These are phyloP conservation scores for Venturia aucupariae DNA, from an alignment of 2,329 filamentous ascomycete genomes.

Conservation along the genomic window DNA sequence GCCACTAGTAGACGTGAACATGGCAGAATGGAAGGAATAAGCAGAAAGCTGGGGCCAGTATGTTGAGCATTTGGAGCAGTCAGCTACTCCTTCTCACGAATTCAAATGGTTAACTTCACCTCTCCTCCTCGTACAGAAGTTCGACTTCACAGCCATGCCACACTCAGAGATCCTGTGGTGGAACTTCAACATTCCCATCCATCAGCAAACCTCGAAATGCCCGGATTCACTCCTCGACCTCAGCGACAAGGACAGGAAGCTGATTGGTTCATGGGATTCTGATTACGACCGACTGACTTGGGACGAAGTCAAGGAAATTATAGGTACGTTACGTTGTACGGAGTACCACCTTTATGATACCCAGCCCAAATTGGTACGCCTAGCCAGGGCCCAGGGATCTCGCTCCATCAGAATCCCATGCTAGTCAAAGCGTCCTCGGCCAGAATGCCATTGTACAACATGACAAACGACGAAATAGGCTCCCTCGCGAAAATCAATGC, in stretches of 20 bases:
- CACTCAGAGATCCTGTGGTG: conserved; percentile 53
- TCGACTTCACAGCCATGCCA: conserved; percentile 13
- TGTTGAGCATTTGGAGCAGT: neutral
- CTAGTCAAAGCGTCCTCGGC: neutral
- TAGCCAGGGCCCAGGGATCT: conserved; percentile 4
- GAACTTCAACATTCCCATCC: conserved; percentile 66
- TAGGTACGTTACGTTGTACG: conserved; percentile 39
- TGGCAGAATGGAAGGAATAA: neutral
- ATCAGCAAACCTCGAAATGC: conserved; percentile 55
- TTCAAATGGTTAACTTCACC: neutral
- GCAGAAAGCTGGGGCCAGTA: neutral
- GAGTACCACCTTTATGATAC: neutral
- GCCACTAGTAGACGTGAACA: neutral
- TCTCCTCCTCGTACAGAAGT: neutral
- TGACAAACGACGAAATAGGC: neutral
- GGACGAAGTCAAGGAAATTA: conserved; percentile 56
- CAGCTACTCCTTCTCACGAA: neutral
- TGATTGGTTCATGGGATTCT: conserved; percentile 62
- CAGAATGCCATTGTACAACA: conserved; percentile 11
- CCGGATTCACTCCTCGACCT: conserved; percentile 60
- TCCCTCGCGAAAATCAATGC: no score
- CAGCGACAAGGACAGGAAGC: conserved; percentile 57
- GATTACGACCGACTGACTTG: conserved; percentile 57
- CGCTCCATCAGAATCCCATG: conserved; percentile 6
- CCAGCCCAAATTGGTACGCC: neutral